Evolutionary conservation across 176 grass and related monocot genomes (phyloP).

Genomic region (Lolium perenne): DNA sequence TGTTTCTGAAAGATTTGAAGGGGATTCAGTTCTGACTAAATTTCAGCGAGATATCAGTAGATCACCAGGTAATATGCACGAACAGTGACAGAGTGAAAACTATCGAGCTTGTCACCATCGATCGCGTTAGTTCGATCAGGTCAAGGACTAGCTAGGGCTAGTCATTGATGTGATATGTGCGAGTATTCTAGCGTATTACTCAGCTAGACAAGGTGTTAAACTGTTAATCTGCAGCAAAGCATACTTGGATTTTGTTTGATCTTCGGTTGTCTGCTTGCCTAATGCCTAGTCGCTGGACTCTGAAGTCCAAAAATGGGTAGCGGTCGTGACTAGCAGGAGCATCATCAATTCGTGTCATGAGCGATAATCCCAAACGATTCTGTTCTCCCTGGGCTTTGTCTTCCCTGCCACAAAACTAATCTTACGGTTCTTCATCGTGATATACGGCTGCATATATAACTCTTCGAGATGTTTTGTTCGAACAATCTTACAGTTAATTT

Average conservation of each 20-base stretch:
- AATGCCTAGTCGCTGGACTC: constrained; percentile 12
- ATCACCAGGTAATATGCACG: neutral
- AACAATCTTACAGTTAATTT: neutral
- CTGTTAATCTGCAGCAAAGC: neutral
- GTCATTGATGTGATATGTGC: neutral
- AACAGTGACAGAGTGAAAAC: neutral
- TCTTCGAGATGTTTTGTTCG: neutral
- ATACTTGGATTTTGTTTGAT: constrained; percentile 5
- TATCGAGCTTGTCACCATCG: neutral
- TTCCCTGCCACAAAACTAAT: neutral
- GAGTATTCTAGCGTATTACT: neutral
- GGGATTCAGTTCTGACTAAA: neutral
- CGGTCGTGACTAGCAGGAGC: constrained; percentile 29
- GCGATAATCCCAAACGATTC: constrained; percentile 25
- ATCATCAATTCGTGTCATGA: constrained; percentile 4
- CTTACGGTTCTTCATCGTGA: neutral
- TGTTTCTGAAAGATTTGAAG: neutral
- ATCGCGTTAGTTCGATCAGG: neutral
- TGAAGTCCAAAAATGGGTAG: neutral
- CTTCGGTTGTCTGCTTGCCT: neutral
- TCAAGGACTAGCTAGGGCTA: neutral
- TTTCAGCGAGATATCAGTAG: neutral
- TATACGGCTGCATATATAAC: neutral
- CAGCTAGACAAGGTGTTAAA: neutral
- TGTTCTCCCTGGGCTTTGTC: neutral